Base-by-base conservation (phyloP, 768 basidiomycete species). In the Mycena leptocephala region DNA sequence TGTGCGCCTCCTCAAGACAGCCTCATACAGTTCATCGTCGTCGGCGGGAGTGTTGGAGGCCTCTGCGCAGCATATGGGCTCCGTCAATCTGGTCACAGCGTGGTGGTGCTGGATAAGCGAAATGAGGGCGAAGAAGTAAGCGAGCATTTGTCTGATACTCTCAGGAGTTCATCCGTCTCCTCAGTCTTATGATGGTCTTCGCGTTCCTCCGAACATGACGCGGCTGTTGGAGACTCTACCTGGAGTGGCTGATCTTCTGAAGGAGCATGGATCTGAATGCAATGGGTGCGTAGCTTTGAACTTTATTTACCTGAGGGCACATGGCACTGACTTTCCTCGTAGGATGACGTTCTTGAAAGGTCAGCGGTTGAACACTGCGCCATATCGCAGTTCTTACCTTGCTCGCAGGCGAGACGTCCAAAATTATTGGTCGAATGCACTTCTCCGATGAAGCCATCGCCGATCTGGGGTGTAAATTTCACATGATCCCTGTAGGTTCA, bases 141-240 rank as follows among this genome's bases (percentile, higher is more conserved):
- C 82, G 7, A 13, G 39, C 39, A 41, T 10, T 13, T 41, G 39
- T 18, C 13, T 41, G 4, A 18, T 41, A n/a, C 39, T 41, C 39
- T 41, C 11, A 41, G 18, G 13, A 13, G 39, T 13, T 41, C 11
- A 41, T 41, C 39, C 18, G 2, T 41, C 18, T 8, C 9, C 32
- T 13, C 24, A 33, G 32, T 13, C 56, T 11, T 9, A 61, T 66
- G 74, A 70, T 2, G 77, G 77, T 24, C 53, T 78, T 2, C 39
- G 77, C 9, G 43, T 78, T 24, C 77, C 77, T 18, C 77, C 77
- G 1, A 78, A 78, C 26, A 78, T 78, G 74, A 73, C 75, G 48
- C 77, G 74, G 3, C 32, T 76, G 41, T 41, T 78, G 30, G 46
- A 76, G 28, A 65, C 48, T n/a, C 59, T 78, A 0, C 77, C 77